These are phyloP conservation scores for Kurtzmaniella natalensis DNA, from an alignment of 1,139 yeast species.

Conservation along the genomic window DNA sequence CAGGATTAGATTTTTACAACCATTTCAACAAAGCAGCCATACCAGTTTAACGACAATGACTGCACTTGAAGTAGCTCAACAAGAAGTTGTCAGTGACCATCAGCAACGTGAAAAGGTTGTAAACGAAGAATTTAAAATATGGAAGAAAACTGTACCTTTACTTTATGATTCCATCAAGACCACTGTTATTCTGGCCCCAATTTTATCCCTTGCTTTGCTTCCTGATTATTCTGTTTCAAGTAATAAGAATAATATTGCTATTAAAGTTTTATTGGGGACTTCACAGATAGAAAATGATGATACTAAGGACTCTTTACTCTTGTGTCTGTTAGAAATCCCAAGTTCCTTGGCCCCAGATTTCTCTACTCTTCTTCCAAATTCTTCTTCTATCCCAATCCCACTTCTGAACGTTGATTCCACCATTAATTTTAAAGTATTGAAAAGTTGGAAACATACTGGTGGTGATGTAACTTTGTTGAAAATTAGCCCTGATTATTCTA, in stretches of 20 bases:
- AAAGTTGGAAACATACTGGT: conserved; percentile 46
- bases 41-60: conserved; percentile 1
- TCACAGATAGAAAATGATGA: conserved; percentile 17
- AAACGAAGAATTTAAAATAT: conserved; percentile 78
- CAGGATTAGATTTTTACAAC: too few species aligned
- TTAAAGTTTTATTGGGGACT: conserved; percentile 45
- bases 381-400: conserved; percentile 21
- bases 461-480: conserved; percentile 50
- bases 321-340: conserved; percentile 48
- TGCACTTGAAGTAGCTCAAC: conserved; percentile 20
- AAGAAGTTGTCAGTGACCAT: conserved; percentile 37
- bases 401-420: conserved; percentile 13
- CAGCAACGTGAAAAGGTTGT: conserved; percentile 48
- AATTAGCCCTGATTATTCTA: conserved; percentile 31
- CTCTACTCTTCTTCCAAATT: conserved; percentile 15
- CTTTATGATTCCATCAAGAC: conserved; percentile 77
- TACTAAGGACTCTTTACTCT: conserved; percentile 36
- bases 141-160: conserved; percentile 95
- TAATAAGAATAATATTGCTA: conserved; percentile 32
- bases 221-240: conserved; percentile 31
- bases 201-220: conserved; percentile 47
- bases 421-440: conserved; percentile 30
- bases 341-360: conserved; percentile 42
- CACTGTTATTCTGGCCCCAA: conserved; percentile 61
- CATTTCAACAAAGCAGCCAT: too few species aligned